These are phyloP conservation scores for Purpureocillium lavendulum DNA, from an alignment of 2,329 filamentous ascomycete species.

Conservation along the genomic window DNA sequence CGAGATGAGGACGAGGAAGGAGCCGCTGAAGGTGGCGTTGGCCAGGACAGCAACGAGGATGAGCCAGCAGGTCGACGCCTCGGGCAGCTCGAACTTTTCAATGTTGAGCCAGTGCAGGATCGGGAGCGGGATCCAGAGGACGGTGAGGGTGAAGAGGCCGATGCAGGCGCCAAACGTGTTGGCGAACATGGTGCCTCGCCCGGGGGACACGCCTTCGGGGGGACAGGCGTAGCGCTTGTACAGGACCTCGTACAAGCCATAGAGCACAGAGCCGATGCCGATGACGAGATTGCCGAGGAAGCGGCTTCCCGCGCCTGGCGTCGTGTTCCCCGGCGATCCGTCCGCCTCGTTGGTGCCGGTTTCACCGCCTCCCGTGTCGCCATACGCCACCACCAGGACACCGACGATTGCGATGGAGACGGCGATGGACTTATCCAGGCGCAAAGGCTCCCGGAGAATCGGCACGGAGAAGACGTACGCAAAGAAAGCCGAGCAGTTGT, in stretches of 20 bases:
- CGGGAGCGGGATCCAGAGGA: slow-evolving; percentile 89
- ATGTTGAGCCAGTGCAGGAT: slow-evolving; percentile 70
- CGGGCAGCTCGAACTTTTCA: slow-evolving; percentile 77
- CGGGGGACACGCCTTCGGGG: slow-evolving; percentile 74
- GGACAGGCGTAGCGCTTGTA: slow-evolving; percentile 94
- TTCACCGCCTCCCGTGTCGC: slow-evolving; percentile 50
- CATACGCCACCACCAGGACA: slow-evolving; percentile 92
- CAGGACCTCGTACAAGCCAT: slow-evolving; percentile 93
- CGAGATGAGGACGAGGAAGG: slow-evolving; percentile 86
- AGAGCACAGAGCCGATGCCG: slow-evolving; percentile 80
- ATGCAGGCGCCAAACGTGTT: slow-evolving; percentile 87
- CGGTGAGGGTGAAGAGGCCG: slow-evolving; percentile 72
- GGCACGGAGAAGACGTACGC: slow-evolving; percentile 96
- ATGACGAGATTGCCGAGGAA: slow-evolving; percentile 87
- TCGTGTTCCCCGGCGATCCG: not conserved
- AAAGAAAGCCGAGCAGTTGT: slow-evolving; percentile 98
- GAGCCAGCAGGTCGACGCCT: slow-evolving; percentile 69
- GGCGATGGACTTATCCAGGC: slow-evolving; percentile 76
- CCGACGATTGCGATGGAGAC: slow-evolving; percentile 82
- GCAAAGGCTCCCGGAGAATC: slow-evolving; percentile 74
- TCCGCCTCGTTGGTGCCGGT: slow-evolving; percentile 28
- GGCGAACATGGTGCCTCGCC: slow-evolving; percentile 92
- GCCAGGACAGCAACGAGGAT: slow-evolving; percentile 72
- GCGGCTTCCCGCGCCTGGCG: slow-evolving; percentile 46
- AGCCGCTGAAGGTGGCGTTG: slow-evolving; percentile 88